Evolutionary conservation across 331 rosid genomes (phyloP).

Genomic region (Rhamnella rubrinervis): DNA sequence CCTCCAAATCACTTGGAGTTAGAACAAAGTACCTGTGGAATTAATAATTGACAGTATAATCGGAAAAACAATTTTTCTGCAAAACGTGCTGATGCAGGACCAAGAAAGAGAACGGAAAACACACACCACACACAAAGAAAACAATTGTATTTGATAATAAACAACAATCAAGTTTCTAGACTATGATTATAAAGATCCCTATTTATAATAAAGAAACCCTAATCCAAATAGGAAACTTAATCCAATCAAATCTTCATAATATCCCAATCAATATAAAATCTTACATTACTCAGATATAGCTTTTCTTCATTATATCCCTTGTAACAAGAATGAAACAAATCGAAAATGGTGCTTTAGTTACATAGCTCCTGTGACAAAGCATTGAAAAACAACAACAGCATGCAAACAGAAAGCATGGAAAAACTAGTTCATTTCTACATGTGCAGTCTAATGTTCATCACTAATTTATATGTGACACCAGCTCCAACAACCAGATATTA

Average conservation of each 20-base stretch:
- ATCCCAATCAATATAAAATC: no score
- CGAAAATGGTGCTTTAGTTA: neutral
- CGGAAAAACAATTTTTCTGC: neutral
- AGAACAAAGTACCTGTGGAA: constrained; percentile 86
- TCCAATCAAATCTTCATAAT: no score
- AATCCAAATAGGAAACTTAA: no score
- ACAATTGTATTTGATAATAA: neutral
- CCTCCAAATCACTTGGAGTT: constrained; percentile 81
- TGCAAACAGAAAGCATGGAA: neutral
- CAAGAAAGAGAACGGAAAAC: neutral
- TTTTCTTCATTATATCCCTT: no score
- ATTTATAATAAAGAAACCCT: no score
- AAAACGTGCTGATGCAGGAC: neutral
- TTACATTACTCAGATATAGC: no score
- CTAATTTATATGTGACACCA: no score
- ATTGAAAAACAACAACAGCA: neutral
- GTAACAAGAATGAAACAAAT: no score
- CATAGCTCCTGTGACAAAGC: neutral
- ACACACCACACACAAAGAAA: neutral
- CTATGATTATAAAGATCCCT: no score
- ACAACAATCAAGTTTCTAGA: no score
- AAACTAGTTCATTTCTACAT: neutral
- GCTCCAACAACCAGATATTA: no score
- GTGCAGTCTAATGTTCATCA: neutral
- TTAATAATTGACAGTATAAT: constrained; percentile 24